Conservation (phyloP, 1,284 basidiomycete species). For the Taiwanofungus camphoratus region DNA sequence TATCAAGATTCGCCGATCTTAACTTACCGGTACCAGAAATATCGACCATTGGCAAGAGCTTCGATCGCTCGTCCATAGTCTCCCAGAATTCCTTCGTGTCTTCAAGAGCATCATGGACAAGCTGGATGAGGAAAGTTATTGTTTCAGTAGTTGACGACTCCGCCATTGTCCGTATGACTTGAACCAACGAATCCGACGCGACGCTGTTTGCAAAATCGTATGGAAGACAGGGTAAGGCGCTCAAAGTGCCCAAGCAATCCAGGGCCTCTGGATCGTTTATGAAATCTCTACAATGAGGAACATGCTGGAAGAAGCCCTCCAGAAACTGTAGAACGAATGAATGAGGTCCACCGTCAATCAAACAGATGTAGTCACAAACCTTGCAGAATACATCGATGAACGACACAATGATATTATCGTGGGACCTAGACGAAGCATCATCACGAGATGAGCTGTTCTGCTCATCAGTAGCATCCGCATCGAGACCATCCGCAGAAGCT, state of each 20-base stretch:
- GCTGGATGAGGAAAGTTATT: conserved; percentile 63
- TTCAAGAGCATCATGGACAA: conserved; percentile 68
- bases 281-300: conserved; percentile 88
- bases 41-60: conserved; percentile 57
- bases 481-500: conserved; percentile 1
- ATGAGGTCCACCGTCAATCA: conserved; percentile 1
- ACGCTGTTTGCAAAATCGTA: conserved; percentile 84
- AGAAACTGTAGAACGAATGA: conserved; percentile 57
- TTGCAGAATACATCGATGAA: conserved; percentile 74
- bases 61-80: conserved; percentile 44
- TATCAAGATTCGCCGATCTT: conserved; percentile 15
- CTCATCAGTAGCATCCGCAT: conserved; percentile 10
- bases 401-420: conserved; percentile 70
- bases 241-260: conserved; percentile 70
- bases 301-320: conserved; percentile 92
- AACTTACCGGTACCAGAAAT: conserved; percentile 34
- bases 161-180: conserved; percentile 84
- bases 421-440: conserved; percentile 40
- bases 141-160: conserved; percentile 82
- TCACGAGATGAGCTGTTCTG: conserved; percentile 26
- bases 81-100: conserved; percentile 75
- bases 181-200: conserved; percentile 80
- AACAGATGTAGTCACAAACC: conserved; percentile 36
- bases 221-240: conserved; percentile 82
- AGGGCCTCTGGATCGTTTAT: conserved; percentile 74